Conservation (phyloP, 495 filamentous ascomycete genomes). For the Penicillium parvum region DNA sequence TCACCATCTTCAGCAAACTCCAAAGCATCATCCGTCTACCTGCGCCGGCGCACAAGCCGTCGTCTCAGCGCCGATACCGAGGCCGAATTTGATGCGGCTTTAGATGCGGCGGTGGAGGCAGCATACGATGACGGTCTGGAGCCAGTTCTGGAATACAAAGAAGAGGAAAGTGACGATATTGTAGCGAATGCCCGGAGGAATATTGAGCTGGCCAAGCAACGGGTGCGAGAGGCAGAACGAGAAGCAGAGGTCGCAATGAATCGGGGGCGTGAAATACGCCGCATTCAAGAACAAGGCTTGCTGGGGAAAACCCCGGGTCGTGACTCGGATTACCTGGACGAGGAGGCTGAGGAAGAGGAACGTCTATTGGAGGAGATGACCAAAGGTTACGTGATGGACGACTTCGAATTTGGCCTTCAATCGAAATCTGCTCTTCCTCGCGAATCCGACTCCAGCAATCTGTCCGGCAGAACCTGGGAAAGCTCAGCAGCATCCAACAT, state of each 20-base stretch:
- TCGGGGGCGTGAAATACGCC: conserved; percentile 39
- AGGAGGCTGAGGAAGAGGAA: conserved; percentile 88
- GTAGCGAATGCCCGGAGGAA: conserved; percentile 60
- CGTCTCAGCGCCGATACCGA: conserved; percentile 71
- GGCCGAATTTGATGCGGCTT: conserved; percentile 89
- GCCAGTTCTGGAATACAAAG: conserved; percentile 50
- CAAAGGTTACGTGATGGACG: conserved; percentile 78
- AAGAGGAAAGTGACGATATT: conserved; percentile 36
- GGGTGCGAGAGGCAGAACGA: conserved; percentile 70
- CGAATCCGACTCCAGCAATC: conserved; percentile 82
- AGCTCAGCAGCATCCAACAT: conserved; percentile 79
- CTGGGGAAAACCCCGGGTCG: conserved; percentile 30
- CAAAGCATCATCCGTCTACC: conserved; percentile 62
- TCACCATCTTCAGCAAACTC: conserved; percentile 78
- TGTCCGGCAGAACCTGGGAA: conserved; percentile 81
- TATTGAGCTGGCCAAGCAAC: conserved; percentile 74
- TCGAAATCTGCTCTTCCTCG: conserved; percentile 75
- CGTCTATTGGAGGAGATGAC: conserved; percentile 91
- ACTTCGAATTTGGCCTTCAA: conserved; percentile 74
- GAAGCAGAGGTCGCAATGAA: conserved; percentile 65
- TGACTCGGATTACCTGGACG: conserved; percentile 52
- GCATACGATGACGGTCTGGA: conserved; percentile 93
- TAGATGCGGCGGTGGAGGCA: conserved; percentile 94
- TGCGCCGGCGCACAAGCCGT: conserved; percentile 63
- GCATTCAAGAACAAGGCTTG: conserved; percentile 29